Percentiles rank a stretch among this genome's conserved stretches.
phyloP scores from a whole-genome alignment of 2,329 filamentous ascomycete species.

The Macrophomina phaseolina region DNA sequence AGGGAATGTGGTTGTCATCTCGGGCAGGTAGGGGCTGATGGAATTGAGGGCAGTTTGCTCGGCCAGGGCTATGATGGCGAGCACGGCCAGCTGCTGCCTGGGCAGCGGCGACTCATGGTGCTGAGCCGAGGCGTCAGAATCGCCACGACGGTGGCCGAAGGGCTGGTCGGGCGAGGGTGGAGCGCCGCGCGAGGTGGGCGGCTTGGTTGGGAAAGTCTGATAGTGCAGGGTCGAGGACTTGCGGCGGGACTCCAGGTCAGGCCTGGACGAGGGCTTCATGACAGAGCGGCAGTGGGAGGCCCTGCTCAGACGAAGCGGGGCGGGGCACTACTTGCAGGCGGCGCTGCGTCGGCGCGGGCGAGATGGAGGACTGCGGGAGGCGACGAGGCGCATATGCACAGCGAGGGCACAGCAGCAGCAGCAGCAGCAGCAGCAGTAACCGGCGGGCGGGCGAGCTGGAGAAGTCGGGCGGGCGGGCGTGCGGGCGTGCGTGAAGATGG shows the following conservation, averaged over 20 bases:
- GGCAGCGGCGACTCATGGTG: conserved; percentile 76
- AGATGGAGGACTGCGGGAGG: not conserved
- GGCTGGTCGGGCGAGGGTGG: conserved; percentile 45
- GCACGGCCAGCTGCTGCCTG: conserved; percentile 77
- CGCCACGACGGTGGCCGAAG: conserved; percentile 32
- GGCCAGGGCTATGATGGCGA: conserved; percentile 86
- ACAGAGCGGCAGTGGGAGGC: conserved; percentile 10
- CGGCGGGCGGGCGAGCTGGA: not conserved
- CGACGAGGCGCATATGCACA: conserved; percentile 17
- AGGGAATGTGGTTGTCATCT: conserved; percentile 87
- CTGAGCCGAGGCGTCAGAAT: conserved; percentile 44
- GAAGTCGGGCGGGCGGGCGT: too few species aligned
- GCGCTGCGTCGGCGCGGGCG: conserved; percentile 3
- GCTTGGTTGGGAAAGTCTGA: conserved; percentile 79
- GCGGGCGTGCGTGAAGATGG: conserved; percentile 13
- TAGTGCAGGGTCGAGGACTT: conserved; percentile 69
- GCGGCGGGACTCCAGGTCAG: conserved; percentile 42
- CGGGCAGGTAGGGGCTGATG: conserved; percentile 90
- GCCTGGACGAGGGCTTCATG: conserved; percentile 23
- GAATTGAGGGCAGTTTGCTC: conserved; percentile 98
- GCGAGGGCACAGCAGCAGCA: conserved; percentile 12
- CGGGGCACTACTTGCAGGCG: conserved; percentile 7
- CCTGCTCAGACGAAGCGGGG: not conserved
- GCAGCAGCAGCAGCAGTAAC: conserved; percentile 7
- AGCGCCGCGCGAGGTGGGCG: conserved; percentile 69